phyloP scores from a whole-genome alignment of 2,329 filamentous ascomycete species.

The Lachnellula hyalina region DNA sequence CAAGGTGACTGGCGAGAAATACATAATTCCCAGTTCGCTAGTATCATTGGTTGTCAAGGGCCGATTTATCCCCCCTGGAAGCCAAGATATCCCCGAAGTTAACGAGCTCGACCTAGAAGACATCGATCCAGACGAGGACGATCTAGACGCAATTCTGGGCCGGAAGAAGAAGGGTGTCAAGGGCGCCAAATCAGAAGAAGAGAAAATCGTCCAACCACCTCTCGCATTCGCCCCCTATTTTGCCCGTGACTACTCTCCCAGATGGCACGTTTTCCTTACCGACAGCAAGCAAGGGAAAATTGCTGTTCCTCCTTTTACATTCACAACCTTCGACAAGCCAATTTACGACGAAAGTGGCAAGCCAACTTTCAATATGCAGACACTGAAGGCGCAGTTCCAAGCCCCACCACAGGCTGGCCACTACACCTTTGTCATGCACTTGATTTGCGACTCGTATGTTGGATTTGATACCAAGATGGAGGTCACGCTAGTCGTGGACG shows the following conservation, averaged over 20 bases:
- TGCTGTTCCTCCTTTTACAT: slow-evolving; percentile 94
- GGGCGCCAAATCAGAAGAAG: slow-evolving; percentile 54
- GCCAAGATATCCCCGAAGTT: slow-evolving; percentile 66
- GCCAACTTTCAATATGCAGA: slow-evolving; percentile 93
- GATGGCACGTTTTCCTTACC: slow-evolving; percentile 91
- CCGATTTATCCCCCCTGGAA: slow-evolving; percentile 85
- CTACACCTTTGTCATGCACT: slow-evolving; percentile 91
- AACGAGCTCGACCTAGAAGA: slow-evolving; percentile 81
- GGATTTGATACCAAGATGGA: slow-evolving; percentile 92
- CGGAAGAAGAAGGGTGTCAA: slow-evolving; percentile 64
- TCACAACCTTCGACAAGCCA: slow-evolving; percentile 85
- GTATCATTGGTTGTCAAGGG: slow-evolving; percentile 95
- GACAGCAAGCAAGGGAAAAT: slow-evolving; percentile 94
- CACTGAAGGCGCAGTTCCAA: slow-evolving; percentile 93
- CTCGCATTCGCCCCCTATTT: slow-evolving; percentile 90
- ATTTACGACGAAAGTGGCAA: slow-evolving; percentile 74
- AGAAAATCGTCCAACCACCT: slow-evolving; percentile 68
- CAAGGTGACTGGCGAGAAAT: slow-evolving; percentile 93
- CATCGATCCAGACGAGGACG: slow-evolving; percentile 86
- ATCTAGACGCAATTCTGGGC: slow-evolving; percentile 78
- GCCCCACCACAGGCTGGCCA: slow-evolving; percentile 87
- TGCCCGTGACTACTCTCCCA: slow-evolving; percentile 79
- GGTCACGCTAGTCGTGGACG: slow-evolving; percentile 82
- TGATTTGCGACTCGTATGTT: slow-evolving; percentile 91
- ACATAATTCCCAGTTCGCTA: slow-evolving; percentile 85